Evolutionary conservation across 108 stramenopile genomes (phyloP), one percentile per base, ranked within the genome.

Genomic region (Skeletonema potamos): DNA sequence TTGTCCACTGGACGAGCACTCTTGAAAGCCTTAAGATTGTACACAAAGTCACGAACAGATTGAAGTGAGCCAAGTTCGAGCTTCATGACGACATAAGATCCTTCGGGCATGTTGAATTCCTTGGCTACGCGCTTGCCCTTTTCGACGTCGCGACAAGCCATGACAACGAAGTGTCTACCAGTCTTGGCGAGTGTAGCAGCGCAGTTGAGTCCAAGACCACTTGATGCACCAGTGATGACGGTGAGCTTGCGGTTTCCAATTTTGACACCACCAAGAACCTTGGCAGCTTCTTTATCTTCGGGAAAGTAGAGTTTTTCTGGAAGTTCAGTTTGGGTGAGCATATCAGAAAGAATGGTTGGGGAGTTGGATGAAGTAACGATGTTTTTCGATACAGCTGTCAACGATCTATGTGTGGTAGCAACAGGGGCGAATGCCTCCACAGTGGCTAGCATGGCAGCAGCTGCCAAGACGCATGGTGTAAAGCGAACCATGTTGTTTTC

Each of bases 11-110:
- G 92, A 18, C 94, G 85, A 22, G 82, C 84, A 18, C 80, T 73
- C 64, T 98, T 97, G 86, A 96, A 95, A 1, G 96, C 96, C 88
- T 97, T 97, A 68, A 98, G 89, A 61, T 96, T 95, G 58, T 81
- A 83, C 46, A 95, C 96, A 74, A 98, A 98, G 66, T 96, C 90
- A 6, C 95, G 81, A 10, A 97, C 96, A 43, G 77, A 82, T 72
- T 94, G 88, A 24, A 97, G 88, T 64, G 82, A 88, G 26, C 86
- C 96, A 27, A 98, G 87, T 82, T 98, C 97, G 7, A 97, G 85
- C 74, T 96, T 89, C 90, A 96, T 93, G 33, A 91, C 88, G 17
- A 82, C 79, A 76, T 91, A 94, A 6, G 92, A 91, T 18, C 69
- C 69, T 6, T 91, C 87, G 27, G 92, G 90, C 71, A 91, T 66